These are phyloP conservation scores for Aureobasidium subglaciale DNA, from an alignment of 2,329 filamentous ascomycete species.

Conservation along the genomic window DNA sequence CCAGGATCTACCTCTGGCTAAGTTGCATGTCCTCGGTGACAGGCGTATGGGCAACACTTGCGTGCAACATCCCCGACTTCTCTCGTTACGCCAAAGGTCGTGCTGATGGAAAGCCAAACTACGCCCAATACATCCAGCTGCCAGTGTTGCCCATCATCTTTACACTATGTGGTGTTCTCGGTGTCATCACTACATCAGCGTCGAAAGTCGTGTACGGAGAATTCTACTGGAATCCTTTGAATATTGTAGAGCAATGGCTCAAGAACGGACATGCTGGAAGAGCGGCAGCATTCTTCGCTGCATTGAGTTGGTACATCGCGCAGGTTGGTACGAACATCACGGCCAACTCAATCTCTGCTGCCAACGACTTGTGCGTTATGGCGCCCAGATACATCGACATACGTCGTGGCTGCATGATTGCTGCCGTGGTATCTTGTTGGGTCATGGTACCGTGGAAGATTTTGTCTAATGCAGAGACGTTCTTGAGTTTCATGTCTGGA, in stretches of 20 bases:
- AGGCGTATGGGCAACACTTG: constrained; percentile 29
- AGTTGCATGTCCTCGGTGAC: constrained; percentile 25
- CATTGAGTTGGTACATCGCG: constrained; percentile 45
- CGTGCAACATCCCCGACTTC: constrained; percentile 32
- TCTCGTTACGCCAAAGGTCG: constrained; percentile 24
- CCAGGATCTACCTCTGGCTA: constrained; percentile 24
- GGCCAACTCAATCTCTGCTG: constrained; percentile 47
- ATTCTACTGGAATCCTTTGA: constrained; percentile 32
- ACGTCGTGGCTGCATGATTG: constrained; percentile 37
- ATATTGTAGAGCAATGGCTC: constrained; percentile 30
- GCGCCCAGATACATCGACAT: constrained; percentile 47
- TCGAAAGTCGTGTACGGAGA: constrained; percentile 46
- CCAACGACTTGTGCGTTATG: constrained; percentile 46
- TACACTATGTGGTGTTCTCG: constrained; percentile 43
- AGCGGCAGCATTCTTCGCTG: constrained; percentile 29
- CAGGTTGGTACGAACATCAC: constrained; percentile 46
- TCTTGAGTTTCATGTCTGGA: constrained; percentile 54
- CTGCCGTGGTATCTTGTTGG: constrained; percentile 43
- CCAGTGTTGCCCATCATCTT: constrained; percentile 44
- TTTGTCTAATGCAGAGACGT: constrained; percentile 49
- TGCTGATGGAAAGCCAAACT: constrained; percentile 11
- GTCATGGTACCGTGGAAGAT: constrained; percentile 61
- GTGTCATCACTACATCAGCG: constrained; percentile 53
- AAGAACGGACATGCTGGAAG: constrained; percentile 24
- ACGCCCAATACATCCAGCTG: constrained; percentile 31